A percentile compares a stretch with the other conserved stretches of the same genome.
Conservation (phyloP, 495 filamentous ascomycete species). For the Penicillium robsamsonii region DNA sequence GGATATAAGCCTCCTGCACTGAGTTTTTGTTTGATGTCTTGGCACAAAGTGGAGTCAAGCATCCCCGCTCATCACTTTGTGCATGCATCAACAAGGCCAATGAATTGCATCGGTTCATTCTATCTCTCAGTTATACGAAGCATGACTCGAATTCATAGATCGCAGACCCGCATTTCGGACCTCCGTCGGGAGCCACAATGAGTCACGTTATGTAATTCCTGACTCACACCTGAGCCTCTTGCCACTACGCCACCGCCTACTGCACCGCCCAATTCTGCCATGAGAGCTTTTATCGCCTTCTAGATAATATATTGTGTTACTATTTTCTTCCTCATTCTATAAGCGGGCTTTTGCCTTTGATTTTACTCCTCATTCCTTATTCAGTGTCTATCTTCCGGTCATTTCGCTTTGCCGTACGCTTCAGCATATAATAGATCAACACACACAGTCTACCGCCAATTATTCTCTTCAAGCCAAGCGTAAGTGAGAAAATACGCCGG, state of each 20-base stretch:
- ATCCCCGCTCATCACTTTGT: background rate
- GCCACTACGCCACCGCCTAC: constrained; percentile 19
- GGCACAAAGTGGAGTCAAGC: background rate
- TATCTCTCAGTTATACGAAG: background rate
- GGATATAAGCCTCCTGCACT: background rate
- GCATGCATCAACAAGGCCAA: background rate
- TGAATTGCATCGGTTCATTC: background rate
- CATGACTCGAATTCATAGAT: constrained; percentile 1
- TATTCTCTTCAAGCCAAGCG: background rate
- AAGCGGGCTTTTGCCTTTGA: constrained; percentile 5
- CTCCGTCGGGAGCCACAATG: background rate
- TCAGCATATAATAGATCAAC: background rate
- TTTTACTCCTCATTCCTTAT: constrained; percentile 6
- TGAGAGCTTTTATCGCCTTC: constrained; percentile 23
- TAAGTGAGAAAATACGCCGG: background rate
- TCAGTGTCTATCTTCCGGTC: background rate
- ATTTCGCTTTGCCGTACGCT: background rate
- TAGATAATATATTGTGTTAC: constrained; percentile 13
- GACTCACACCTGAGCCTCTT: constrained; percentile 9
- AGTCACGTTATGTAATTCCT: constrained; percentile 12
- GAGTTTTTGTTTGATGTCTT: background rate
- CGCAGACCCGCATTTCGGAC: background rate
- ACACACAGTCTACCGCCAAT: background rate
- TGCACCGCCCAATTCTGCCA: constrained; percentile 25
- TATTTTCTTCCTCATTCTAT: constrained; percentile 6